A percentile compares a stretch with the other conserved stretches of the same genome.
Evolutionary conservation across 306 rosid species (phyloP).

Genomic region (Acacia acuminata): DNA sequence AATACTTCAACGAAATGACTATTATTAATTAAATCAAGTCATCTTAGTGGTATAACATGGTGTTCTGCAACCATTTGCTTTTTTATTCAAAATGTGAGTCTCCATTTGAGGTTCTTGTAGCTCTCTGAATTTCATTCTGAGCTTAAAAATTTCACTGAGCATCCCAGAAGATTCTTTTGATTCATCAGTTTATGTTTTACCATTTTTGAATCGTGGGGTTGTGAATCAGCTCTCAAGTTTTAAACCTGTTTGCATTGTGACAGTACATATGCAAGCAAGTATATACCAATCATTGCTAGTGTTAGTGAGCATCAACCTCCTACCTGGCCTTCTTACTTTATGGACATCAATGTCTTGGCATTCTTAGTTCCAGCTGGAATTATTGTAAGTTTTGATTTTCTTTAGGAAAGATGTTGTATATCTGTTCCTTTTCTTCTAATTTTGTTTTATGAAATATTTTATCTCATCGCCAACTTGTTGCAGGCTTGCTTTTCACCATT

Average conservation of each 20-base stretch:
- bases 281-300: constrained; percentile 98
- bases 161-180: constrained; percentile 15
- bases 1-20: constrained; percentile 10
- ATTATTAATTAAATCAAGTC: constrained; percentile 1
- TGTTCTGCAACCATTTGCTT: neutral
- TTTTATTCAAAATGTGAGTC: neutral
- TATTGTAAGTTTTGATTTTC: constrained; percentile 52
- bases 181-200: constrained; percentile 16
- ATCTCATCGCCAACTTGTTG: constrained; percentile 35
- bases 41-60: neutral
- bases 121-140: constrained; percentile 23
- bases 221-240: constrained; percentile 14
- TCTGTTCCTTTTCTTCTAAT: constrained; percentile 16
- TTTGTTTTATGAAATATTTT: constrained; percentile 17
- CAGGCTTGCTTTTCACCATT: constrained; percentile 94
- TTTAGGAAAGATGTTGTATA: neutral
- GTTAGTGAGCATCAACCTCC: constrained; percentile 99
- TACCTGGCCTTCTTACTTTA: constrained; percentile 99
- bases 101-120: constrained; percentile 31
- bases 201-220: neutral
- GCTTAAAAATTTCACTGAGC: neutral
- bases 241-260: constrained; percentile 30
- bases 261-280: constrained; percentile 99
- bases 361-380: constrained; percentile 98
- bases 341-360: constrained; percentile 98